phyloP scores from a whole-genome alignment of 2,329 filamentous ascomycete genomes.

The Fusarium virguliforme region DNA sequence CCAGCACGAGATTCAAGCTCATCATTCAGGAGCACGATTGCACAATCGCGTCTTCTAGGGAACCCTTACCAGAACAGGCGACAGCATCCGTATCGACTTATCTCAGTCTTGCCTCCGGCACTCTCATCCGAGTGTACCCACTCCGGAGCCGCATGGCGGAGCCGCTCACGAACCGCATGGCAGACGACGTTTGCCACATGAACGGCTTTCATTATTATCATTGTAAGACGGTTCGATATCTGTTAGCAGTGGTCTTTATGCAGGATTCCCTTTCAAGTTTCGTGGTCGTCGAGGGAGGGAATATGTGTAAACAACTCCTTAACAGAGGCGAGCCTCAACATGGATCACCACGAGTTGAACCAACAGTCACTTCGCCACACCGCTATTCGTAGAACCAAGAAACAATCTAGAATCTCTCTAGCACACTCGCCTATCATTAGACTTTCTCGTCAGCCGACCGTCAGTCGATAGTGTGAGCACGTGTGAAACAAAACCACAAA shows the following conservation, averaged over 20 bases:
- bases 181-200: not conserved
- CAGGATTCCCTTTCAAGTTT: no score
- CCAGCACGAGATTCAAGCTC: not conserved
- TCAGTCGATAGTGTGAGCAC: not conserved
- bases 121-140: constrained; percentile 11
- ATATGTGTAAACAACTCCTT: not conserved
- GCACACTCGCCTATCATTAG: rapidly evolving
- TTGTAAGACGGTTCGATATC: no score
- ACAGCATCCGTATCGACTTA: not conserved
- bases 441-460: not conserved
- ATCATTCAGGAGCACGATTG: constrained; percentile 1
- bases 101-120: not conserved
- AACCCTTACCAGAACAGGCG: not conserved
- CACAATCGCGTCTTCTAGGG: not conserved
- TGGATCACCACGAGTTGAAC: not conserved
- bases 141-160: constrained; percentile 34
- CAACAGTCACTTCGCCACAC: not conserved
- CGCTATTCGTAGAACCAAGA: no score
- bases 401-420: not conserved
- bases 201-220: not conserved
- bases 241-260: no score
- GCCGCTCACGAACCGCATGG: not conserved
- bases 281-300: not conserved
- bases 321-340: not conserved
- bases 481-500: not conserved